Percentiles rank a stretch among this genome's conserved stretches.
Conservation (phyloP, 2,329 filamentous ascomycete genomes). For the Ciborinia camelliae region DNA sequence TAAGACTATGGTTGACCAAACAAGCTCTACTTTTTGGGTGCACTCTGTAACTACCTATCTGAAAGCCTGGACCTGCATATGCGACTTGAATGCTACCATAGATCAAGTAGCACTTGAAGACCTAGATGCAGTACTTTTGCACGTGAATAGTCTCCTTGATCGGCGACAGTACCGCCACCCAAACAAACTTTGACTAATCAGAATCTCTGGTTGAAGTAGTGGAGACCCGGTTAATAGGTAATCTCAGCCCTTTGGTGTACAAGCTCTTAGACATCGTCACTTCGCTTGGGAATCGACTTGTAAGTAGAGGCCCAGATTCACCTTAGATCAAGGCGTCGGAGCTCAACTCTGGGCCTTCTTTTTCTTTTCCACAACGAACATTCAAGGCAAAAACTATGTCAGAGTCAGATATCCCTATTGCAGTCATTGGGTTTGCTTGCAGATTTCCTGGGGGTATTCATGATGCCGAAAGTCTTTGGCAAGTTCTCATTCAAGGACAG, state of each 20-base stretch:
- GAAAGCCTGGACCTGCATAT: neutral
- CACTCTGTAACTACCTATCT: no score
- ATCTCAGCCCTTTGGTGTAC: neutral
- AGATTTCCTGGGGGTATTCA: neutral
- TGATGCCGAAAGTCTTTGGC: conserved; percentile 34
- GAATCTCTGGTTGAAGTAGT: neutral
- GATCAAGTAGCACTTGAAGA: neutral
- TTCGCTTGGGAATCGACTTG: neutral
- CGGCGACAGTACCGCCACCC: neutral
- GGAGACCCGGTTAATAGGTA: neutral
- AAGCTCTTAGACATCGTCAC: neutral
- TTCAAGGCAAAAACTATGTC: conserved; percentile 23
- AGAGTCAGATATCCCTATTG: conserved; percentile 24
- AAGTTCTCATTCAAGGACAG: conserved; percentile 64
- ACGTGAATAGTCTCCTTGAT: neutral
- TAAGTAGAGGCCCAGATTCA: neutral
- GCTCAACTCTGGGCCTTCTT: neutral
- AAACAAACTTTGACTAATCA: neutral
- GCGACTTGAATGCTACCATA: neutral
- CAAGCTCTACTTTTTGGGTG: no score
- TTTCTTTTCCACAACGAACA: neutral
- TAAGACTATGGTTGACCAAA: neutral
- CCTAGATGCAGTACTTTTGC: neutral
- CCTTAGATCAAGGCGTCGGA: neutral
- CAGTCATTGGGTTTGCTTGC: neutral